Evolutionary conservation across 1,284 basidiomycete genomes (phyloP).

Genomic region (Ustilago bromivora): DNA sequence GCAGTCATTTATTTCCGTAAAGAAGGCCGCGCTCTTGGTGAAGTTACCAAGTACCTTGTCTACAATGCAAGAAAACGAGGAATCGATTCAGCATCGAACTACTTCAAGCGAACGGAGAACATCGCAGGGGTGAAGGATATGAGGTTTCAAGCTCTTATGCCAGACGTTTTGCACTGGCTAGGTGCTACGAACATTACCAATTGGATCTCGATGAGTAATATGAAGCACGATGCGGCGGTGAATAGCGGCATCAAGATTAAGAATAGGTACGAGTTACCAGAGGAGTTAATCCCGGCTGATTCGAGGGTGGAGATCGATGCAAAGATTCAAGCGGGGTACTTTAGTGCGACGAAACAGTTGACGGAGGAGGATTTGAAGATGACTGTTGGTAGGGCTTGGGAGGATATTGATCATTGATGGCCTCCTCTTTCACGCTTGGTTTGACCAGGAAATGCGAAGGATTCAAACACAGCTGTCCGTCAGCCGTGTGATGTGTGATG

Average conservation of each 20-base stretch:
- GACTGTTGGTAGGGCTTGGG: conserved; percentile 87
- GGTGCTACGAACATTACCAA: conserved; percentile 60
- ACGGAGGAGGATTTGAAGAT: conserved; percentile 53
- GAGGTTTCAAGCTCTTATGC: conserved; percentile 80
- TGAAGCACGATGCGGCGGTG: conserved; percentile 89
- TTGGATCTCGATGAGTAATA: conserved; percentile 85
- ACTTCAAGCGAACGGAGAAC: conserved; percentile 92
- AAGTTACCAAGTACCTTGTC: conserved; percentile 75
- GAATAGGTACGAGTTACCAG: conserved; percentile 70
- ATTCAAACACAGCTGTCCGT: background rate
- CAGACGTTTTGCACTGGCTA: conserved; percentile 79
- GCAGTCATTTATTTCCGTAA: conserved; percentile 95
- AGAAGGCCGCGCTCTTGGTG: conserved; percentile 89
- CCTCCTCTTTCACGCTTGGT: background rate
- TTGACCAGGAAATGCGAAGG: background rate
- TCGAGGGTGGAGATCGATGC: conserved; percentile 60
- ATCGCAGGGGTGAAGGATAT: conserved; percentile 84
- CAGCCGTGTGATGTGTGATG: background rate
- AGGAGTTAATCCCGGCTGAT: conserved; percentile 60
- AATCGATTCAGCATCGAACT: conserved; percentile 89
- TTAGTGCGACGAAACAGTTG: conserved; percentile 46
- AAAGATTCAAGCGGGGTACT: conserved; percentile 82
- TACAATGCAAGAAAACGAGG: conserved; percentile 96
- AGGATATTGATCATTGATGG: conserved; percentile 66
- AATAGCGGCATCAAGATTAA: conserved; percentile 85